Evolutionary conservation across 306 rosid genomes (phyloP).

Genomic region (Pyrus communis): DNA sequence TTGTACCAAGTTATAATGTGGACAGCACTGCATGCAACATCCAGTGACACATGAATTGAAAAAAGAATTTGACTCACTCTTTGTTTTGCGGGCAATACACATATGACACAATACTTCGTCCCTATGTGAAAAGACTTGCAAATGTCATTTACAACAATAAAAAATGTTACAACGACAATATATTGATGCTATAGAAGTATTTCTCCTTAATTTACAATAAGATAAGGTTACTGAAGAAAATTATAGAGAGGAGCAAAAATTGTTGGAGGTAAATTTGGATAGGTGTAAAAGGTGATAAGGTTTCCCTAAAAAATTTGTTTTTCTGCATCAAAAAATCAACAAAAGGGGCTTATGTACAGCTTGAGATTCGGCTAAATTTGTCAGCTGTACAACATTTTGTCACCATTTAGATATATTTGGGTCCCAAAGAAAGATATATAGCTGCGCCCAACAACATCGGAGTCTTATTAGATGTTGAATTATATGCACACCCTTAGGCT

Average conservation of each 20-base stretch:
- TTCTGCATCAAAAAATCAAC: slow-evolving; percentile 8
- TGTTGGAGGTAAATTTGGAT: background rate
- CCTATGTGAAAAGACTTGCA: too few relatives aligned
- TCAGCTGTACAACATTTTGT: background rate
- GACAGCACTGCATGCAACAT: background rate
- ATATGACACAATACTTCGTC: too few relatives aligned
- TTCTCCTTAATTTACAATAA: background rate
- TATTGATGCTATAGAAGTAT: background rate
- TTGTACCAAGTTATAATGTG: background rate
- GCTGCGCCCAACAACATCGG: background rate
- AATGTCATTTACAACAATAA: too few relatives aligned
- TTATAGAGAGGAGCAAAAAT: background rate
- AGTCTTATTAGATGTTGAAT: background rate
- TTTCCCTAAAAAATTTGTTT: background rate
- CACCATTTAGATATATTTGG: background rate
- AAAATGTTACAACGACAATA: too few relatives aligned
- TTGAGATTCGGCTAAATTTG: background rate
- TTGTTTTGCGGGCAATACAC: background rate
- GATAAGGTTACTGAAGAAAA: background rate
- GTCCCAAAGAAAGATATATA: background rate
- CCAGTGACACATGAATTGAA: background rate
- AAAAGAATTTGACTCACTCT: background rate
- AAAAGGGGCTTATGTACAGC: slow-evolving; percentile 5
- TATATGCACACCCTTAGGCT: background rate
- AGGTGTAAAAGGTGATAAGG: background rate